Conservation (phyloP, 2,329 filamentous ascomycete genomes). For the Talaromyces pinophilus region DNA sequence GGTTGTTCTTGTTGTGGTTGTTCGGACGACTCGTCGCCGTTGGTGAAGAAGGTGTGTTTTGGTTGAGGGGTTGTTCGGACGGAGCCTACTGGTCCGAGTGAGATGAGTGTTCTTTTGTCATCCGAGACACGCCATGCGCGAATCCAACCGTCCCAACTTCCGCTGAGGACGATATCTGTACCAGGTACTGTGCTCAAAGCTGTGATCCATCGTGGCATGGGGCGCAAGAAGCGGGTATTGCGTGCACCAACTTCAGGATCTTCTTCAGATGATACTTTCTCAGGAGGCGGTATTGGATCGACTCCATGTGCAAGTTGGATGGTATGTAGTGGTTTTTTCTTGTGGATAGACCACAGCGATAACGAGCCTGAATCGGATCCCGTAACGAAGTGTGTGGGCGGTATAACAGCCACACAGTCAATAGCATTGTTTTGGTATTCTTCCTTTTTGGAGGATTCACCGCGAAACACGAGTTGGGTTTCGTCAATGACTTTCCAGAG, state of each 20-base stretch:
- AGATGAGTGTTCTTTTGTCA: slow-evolving; percentile 77
- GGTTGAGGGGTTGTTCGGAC: slow-evolving; percentile 34
- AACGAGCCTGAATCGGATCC: slow-evolving; percentile 89
- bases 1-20: neutral
- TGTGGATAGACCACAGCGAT: slow-evolving; percentile 82
- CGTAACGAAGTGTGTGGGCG: slow-evolving; percentile 89
- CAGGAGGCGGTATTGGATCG: slow-evolving; percentile 67
- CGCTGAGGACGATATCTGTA: slow-evolving; percentile 84
- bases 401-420: slow-evolving; percentile 86
- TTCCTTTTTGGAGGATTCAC: slow-evolving; percentile 59
- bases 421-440: slow-evolving; percentile 75
- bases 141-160: slow-evolving; percentile 90
- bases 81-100: slow-evolving; percentile 65
- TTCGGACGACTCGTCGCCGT: neutral
- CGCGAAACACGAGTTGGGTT: slow-evolving; percentile 91
- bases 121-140: slow-evolving; percentile 81
- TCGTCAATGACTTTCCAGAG: slow-evolving; percentile 97
- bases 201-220: slow-evolving; percentile 81
- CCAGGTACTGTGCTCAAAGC: slow-evolving; percentile 84
- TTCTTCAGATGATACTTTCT: slow-evolving; percentile 73
- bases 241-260: slow-evolving; percentile 55
- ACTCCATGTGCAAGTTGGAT: slow-evolving; percentile 81
- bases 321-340: slow-evolving; percentile 90
- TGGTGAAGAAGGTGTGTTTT: slow-evolving; percentile 33
- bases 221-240: slow-evolving; percentile 53